Evolutionary conservation across 257 asterid species (phyloP).

Genomic region (Petunia secreta): DNA sequence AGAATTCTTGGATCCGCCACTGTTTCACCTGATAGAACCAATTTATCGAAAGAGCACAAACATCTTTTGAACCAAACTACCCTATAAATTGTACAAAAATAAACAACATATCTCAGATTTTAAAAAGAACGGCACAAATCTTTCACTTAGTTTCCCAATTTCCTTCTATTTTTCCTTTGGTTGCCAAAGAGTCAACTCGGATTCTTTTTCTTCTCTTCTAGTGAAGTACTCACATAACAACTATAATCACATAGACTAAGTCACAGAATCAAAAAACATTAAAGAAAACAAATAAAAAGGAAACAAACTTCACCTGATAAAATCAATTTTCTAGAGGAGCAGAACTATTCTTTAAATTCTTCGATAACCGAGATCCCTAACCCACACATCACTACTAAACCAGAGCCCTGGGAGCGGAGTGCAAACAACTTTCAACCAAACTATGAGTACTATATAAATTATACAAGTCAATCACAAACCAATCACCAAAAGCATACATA

Average conservation of each 20-base stretch:
- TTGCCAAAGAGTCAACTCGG: background rate
- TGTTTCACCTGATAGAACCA: background rate
- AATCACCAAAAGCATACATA: too few relatives aligned
- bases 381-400: too few relatives aligned
- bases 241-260: background rate
- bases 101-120: background rate
- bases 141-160: background rate
- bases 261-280: too few relatives aligned
- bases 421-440: too few relatives aligned
- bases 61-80: too few relatives aligned
- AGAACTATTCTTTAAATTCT: background rate
- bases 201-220: background rate
- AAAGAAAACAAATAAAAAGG: background rate
- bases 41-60: background rate
- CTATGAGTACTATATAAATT: too few relatives aligned
- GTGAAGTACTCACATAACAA: background rate
- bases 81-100: background rate
- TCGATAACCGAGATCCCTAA: background rate
- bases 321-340: too few relatives aligned
- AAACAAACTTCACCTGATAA: too few relatives aligned
- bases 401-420: too few relatives aligned
- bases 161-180: too few relatives aligned
- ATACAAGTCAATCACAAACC: too few relatives aligned
- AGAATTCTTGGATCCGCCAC: too few relatives aligned
- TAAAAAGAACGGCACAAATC: background rate